Evolutionary conservation across 345 rosid species (phyloP), one percentile per base, ranked within the genome.

Genomic region (Balakata baccata): DNA sequence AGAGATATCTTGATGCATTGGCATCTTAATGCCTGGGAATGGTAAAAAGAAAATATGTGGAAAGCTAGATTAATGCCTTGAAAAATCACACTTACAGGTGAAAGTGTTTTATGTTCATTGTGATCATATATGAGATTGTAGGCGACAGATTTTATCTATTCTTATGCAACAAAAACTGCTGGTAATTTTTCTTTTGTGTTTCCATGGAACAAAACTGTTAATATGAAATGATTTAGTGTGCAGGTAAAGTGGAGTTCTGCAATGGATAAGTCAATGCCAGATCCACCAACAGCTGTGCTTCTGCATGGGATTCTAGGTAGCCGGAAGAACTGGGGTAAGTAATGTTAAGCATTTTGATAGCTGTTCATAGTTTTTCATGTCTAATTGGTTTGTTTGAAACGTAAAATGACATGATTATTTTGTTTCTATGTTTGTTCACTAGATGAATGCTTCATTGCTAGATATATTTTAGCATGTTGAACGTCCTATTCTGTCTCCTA

Each of bases 231-330:
- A n/a, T n/a, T n/a, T n/a, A n/a, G 41, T 74, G 18, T 69, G 38
- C 76, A 92, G 98, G 98, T 94, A 78, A 89, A 87, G 56, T 94
- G 98, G 97, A 88, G 88, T 82, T 71, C 89, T 76, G 73, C 81
- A 74, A 82, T 64, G 69, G 87, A 87, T 58, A 92, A 89, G 84
- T 89, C 93, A 51, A 78, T 81, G 60, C 89, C 89, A 4, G 97
- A 94, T 54, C 89, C 97, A 66, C 98, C 97, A 16, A 94, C 97
- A 0, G 98, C 98, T 34, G 89, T 94, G 65, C 97, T 94, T 79
- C 59, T 94, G 79, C 98, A 94, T 57, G 98, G 98, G 25, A 94
- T 94, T 71, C 80, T 94, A 20, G 98, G 98, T 65, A 78, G 97
- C 79, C 78, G 95, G 69, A 94, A 94, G 79, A 94, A 94, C 72